A percentile compares a stretch with the other conserved stretches of the same genome.
These are phyloP conservation scores for Malassezia dermatis DNA, from an alignment of 1,284 basidiomycete genomes.

Conservation along the genomic window DNA sequence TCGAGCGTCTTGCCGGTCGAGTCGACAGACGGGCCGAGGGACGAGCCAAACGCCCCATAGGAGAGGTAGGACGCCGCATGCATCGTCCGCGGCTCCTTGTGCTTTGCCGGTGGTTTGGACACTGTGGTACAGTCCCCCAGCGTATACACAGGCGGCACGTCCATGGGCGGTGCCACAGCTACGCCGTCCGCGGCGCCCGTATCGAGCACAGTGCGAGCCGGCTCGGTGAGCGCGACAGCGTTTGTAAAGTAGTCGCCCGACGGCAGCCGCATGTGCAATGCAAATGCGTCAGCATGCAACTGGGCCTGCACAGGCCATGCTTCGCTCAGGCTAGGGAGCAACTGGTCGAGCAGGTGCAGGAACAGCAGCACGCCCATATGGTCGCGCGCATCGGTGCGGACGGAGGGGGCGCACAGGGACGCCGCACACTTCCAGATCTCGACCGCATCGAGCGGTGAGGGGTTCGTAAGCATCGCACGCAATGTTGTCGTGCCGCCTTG, in stretches of 20 bases:
- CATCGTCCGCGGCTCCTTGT: neutral
- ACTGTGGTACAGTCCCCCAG: slow-evolving; percentile 20
- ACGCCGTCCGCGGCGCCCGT: slow-evolving; percentile 33
- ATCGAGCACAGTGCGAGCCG: slow-evolving; percentile 19
- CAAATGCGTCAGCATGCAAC: slow-evolving; percentile 12
- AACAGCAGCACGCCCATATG: slow-evolving; percentile 1
- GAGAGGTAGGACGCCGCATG: slow-evolving; percentile 24
- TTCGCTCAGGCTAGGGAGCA: neutral
- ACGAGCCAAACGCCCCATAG: slow-evolving; percentile 35
- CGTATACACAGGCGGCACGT: slow-evolving; percentile 18
- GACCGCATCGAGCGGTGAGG: neutral
- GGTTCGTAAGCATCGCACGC: neutral
- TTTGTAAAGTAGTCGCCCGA: slow-evolving; percentile 42
- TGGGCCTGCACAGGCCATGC: neutral
- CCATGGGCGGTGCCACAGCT: slow-evolving; percentile 24
- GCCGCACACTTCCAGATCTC: neutral
- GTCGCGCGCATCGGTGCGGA: neutral
- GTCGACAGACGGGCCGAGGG: slow-evolving; percentile 34
- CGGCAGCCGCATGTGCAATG: slow-evolving; percentile 42
- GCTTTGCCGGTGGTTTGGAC: neutral
- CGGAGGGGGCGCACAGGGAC: neutral
- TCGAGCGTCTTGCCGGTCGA: slow-evolving; percentile 23
- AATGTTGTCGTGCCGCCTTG: neutral
- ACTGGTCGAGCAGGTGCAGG: slow-evolving; percentile 4
- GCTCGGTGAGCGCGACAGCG: slow-evolving; percentile 22